Base-by-base conservation (phyloP, 2,329 filamentous ascomycete genomes). In the Penicillium sp. region DNA sequence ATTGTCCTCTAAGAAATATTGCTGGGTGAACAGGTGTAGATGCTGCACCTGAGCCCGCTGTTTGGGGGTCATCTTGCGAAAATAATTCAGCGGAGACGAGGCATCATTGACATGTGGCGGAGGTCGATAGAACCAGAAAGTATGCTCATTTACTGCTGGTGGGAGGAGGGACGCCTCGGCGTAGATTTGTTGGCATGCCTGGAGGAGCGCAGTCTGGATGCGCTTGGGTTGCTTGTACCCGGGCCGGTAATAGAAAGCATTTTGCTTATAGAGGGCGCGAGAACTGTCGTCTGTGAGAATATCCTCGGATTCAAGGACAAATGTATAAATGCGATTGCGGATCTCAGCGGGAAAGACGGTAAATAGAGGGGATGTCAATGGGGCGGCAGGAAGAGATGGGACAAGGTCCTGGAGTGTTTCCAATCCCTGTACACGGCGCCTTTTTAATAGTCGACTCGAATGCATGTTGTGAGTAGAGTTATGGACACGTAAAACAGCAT, bases 181-280 rank as follows among this genome's bases (percentile, higher is more conserved):
- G 60, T 78, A 78, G 27, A 76, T 61, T 2, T 70, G 64, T 6
- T 75, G 71, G 48, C 76, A 78, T 7, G 76, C 77, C 21, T 61
- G 67, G 0, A 78, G 69, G 17, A 79, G 66, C 5, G 63, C 29
- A 4, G 66, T 74, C 45, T 71, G 54, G n/a, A 73, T 67, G 58
- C 50, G 62, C 17, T 57, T 62, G 15, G 67, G 67, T 50, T 71
- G 60, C 3, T 70, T 68, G 59, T 76, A 74, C 10, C 61, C 64
- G 9, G 71, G 71, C 2, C 71, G 63, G 60, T 67, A 69, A 58
- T 67, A 69, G 42, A 64, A 64, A 6, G 62, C 62, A 21, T 70
- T 58, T 41, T 38, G 52, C 6, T 53, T 55, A 49, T 70, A 71
- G 8, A 64, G 23, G 17, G 56, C 38, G 6, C 13, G 37, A 27